Evolutionary conservation across 169 alveolate species (phyloP), one percentile per base, ranked within the genome.

Genomic region (Cryptosporidium ubiquitum): DNA sequence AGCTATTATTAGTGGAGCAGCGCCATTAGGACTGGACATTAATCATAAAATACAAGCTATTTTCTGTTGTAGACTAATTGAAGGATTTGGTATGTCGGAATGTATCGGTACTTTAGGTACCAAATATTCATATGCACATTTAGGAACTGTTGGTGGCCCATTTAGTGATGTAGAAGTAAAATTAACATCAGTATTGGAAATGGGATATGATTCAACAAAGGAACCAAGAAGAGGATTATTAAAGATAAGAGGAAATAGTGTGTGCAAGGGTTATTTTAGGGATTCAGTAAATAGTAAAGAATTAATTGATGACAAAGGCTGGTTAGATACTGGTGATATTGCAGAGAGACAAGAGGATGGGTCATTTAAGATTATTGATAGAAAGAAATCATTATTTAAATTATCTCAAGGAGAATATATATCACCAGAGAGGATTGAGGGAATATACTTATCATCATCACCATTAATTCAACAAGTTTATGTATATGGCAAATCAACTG

Each of bases 251-350:
- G 98, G 98, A 5, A 92, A 94, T 35, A 85, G 91, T 16, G 85
- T 93, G 23, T 93, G 92, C 66, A 69, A 33, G 31, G 97, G 97
- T 0, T 96, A 96, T 71, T 95, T 71, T 69, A 93, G 96, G 85
- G 93, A 91, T 33, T 74, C 85, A 3, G 93, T 94, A 51, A 93
- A 93, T 85, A 95, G 97, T 37, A 64, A 39, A 6, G 96, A 91
- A 68, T 93, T 95, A 18, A 69, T 96, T 51, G 98, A 96, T 92
- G 70, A 66, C 33, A 97, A 96, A 14, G 98, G 98, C 4, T 97
- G 98, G 97, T 71, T 97, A 31, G 97, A 95, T 85, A 93, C 97
- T 20, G 99, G 99, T 26, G 99, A 97, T 92, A 93, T 97, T 23
- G 99, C 97, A 55, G 40, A 70, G 37, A 64, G 94, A 57, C 84